phyloP scores from a whole-genome alignment of 164 flowering plant genomes.

The Platanus orientalis region DNA sequence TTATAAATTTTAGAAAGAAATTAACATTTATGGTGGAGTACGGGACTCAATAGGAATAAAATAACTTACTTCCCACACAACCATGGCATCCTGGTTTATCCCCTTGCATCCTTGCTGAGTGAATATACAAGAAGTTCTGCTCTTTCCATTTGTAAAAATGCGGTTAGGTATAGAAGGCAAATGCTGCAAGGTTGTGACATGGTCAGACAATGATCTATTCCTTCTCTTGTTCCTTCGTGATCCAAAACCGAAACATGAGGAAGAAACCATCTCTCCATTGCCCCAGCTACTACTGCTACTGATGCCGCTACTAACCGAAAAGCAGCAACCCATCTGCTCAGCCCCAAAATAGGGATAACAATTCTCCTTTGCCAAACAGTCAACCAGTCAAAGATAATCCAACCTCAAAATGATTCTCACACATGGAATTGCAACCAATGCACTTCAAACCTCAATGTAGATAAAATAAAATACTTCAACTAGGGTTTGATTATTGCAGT shows the following conservation, averaged over 20 bases:
- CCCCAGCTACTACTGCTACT: conserved; percentile 27
- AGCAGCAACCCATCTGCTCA: conserved; percentile 72
- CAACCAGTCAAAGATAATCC: conserved; percentile 25
- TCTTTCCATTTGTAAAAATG: conserved; percentile 68
- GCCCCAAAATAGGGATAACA: conserved; percentile 13
- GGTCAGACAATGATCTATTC: conserved; percentile 47
- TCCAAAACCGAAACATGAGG: conserved; percentile 31
- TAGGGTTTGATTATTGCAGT: conserved; percentile 21
- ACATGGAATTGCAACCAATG: conserved; percentile 14
- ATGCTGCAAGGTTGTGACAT: conserved; percentile 48
- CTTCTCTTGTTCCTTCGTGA: conserved; percentile 36
- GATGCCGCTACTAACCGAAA: conserved; percentile 47
- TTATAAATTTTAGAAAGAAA: conserved; percentile 6
- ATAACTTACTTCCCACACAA: conserved; percentile 84
- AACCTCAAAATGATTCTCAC: conserved; percentile 29
- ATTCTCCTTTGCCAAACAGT: conserved; percentile 17
- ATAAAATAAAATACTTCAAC: conserved; percentile 9
- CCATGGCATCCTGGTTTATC: conserved; percentile 93
- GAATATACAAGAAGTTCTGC: conserved; percentile 68
- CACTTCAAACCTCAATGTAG: conserved; percentile 13
- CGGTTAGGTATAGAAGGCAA: conserved; percentile 66
- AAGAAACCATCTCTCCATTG: conserved; percentile 32
- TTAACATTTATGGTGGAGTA: not conserved
- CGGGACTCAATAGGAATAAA: not conserved
- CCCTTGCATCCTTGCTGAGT: conserved; percentile 97